Conservation (phyloP, 2,329 filamentous ascomycete species). For the Sphaerostilbella broomeana region DNA sequence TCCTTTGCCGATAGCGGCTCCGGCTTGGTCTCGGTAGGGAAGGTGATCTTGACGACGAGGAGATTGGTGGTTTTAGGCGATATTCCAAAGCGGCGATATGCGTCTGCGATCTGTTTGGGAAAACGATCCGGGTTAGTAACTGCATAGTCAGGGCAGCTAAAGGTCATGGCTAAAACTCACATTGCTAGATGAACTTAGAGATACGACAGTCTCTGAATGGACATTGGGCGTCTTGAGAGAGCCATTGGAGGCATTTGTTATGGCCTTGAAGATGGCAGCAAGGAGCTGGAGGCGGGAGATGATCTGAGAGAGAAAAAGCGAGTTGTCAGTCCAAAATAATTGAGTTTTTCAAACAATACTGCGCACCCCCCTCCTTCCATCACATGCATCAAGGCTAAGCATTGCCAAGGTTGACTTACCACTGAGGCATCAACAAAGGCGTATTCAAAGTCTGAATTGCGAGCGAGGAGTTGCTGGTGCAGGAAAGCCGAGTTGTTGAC, state of each 20-base stretch:
- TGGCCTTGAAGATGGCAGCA: slow-evolving; percentile 69
- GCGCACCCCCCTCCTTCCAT: neutral
- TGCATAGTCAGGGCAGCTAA: neutral
- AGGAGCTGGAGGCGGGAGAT: slow-evolving; percentile 67
- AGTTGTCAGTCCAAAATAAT: neutral
- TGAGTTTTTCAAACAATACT: neutral
- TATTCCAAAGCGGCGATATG: slow-evolving; percentile 84
- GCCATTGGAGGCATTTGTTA: slow-evolving; percentile 55
- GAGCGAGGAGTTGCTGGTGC: slow-evolving; percentile 74
- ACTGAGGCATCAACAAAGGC: slow-evolving; percentile 83
- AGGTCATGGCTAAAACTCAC: slow-evolving; percentile 34
- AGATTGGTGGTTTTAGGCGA: slow-evolving; percentile 62
- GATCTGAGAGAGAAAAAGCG: slow-evolving; percentile 52
- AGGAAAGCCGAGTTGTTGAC: slow-evolving; percentile 73
- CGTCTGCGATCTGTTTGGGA: slow-evolving; percentile 68
- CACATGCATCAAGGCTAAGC: slow-evolving; percentile 5
- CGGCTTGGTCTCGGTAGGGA: slow-evolving; percentile 37
- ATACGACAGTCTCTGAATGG: slow-evolving; percentile 81
- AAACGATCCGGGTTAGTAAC: too few relatives aligned
- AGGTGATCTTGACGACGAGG: slow-evolving; percentile 74
- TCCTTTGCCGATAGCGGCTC: slow-evolving; percentile 38
- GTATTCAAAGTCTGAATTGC: slow-evolving; percentile 84
- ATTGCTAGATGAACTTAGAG: slow-evolving; percentile 76
- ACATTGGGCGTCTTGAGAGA: slow-evolving; percentile 74
- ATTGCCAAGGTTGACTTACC: slow-evolving; percentile 39